phyloP scores from a whole-genome alignment of 2,329 filamentous ascomycete species.

The Neonectria ditissima region DNA sequence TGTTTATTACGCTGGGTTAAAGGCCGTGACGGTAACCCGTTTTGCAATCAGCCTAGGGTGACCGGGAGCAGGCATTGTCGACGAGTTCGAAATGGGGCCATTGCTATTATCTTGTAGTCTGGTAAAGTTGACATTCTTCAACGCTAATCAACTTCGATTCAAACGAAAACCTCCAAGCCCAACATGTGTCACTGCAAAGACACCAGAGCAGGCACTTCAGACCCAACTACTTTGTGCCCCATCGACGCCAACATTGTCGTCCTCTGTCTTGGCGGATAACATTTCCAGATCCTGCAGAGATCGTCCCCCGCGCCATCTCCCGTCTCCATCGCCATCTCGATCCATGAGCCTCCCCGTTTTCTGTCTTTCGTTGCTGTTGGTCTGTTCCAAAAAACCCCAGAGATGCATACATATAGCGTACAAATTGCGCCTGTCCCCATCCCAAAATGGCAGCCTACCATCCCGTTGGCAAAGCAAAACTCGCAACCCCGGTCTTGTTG shows the following conservation, averaged over 20 bases:
- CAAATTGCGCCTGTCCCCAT: conserved; percentile 23
- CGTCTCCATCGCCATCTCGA: conserved; percentile 7
- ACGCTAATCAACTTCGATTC: neutral
- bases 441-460: neutral
- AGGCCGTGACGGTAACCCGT: neutral
- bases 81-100: neutral
- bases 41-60: neutral
- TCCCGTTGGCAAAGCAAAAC: conserved; percentile 2
- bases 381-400: conserved; percentile 14
- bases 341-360: conserved; percentile 25
- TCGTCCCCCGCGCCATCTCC: neutral
- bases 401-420: conserved; percentile 23
- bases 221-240: conserved; percentile 1
- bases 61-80: neutral
- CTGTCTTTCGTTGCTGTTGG: neutral
- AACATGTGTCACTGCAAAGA: neutral
- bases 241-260: neutral
- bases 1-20: neutral
- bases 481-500: neutral
- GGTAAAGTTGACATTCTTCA: neutral
- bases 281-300: neutral
- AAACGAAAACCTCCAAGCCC: neutral
- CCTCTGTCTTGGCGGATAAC: conserved; percentile 6
- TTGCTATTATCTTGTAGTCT: neutral
- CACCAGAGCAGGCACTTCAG: neutral